These are phyloP conservation scores for Flammula alnicola DNA, from an alignment of 1,284 basidiomycete species.

Conservation along the genomic window DNA sequence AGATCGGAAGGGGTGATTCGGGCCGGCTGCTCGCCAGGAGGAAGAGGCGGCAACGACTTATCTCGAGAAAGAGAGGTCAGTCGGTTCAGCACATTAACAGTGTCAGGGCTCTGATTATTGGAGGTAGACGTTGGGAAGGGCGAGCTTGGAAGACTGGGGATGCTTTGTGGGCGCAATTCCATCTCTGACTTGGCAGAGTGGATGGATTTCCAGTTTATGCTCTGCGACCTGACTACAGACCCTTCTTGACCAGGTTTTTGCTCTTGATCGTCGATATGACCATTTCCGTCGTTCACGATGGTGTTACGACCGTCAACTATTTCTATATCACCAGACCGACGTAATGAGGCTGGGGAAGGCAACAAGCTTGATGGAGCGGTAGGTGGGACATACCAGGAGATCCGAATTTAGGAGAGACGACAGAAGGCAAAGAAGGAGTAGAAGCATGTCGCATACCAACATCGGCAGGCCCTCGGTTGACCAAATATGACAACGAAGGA, in stretches of 20 bases:
- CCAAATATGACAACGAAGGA: slow-evolving; percentile 83
- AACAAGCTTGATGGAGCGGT: slow-evolving; percentile 74
- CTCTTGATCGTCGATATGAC: slow-evolving; percentile 12
- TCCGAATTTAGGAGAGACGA: slow-evolving; percentile 57
- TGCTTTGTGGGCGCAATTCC: slow-evolving; percentile 55
- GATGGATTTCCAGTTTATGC: slow-evolving; percentile 40
- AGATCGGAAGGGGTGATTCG: slow-evolving; percentile 48
- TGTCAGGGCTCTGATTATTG: slow-evolving; percentile 33
- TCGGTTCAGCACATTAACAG: slow-evolving; percentile 27
- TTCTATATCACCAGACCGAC: slow-evolving; percentile 63
- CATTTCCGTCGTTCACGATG: slow-evolving; percentile 29
- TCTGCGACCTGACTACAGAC: slow-evolving; percentile 34
- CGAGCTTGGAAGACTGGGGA: slow-evolving; percentile 19
- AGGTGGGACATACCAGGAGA: slow-evolving; percentile 65
- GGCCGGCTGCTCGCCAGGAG: slow-evolving; percentile 58
- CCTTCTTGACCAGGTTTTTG: slow-evolving; percentile 31
- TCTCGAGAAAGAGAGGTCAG: slow-evolving; percentile 56
- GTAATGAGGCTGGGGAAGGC: slow-evolving; percentile 74
- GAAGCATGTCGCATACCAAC: slow-evolving; percentile 64
- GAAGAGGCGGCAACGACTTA: slow-evolving; percentile 78
- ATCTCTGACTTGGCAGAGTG: slow-evolving; percentile 61
- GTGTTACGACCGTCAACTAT: slow-evolving; percentile 49
- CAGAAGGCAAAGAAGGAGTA: slow-evolving; percentile 66
- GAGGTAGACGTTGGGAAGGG: slow-evolving; percentile 35
- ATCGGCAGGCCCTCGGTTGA: slow-evolving; percentile 63